A percentile compares a stretch with the other conserved stretches of the same genome.
Evolutionary conservation across 106 monocot genomes (phyloP).

Genomic region (Vanilla planifolia): DNA sequence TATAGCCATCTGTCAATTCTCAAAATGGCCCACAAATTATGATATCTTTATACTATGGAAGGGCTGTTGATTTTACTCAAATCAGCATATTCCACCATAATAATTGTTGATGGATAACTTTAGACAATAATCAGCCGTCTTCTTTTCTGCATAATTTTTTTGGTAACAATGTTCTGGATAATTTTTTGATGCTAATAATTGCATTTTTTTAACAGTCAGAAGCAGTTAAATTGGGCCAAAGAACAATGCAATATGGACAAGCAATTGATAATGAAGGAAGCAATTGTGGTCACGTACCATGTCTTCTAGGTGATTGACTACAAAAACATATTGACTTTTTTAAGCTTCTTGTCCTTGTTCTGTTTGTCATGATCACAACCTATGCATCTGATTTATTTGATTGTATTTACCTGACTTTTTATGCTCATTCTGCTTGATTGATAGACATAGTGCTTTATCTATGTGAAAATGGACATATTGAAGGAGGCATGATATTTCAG

Average conservation of each 20-base stretch:
- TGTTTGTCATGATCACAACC: not conserved
- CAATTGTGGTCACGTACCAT: constrained; percentile 55
- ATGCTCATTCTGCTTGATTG: constrained; percentile 6
- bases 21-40: too few relatives aligned
- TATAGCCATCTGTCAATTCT: too few relatives aligned
- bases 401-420: constrained; percentile 3
- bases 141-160: too few relatives aligned
- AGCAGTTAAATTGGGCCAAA: constrained; percentile 80
- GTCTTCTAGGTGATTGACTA: constrained; percentile 64
- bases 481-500: constrained; percentile 99
- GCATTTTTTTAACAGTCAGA: too few relatives aligned
- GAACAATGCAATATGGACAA: constrained; percentile 70
- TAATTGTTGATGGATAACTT: too few relatives aligned
- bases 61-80: too few relatives aligned
- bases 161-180: too few relatives aligned
- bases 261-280: constrained; percentile 51
- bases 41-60: too few relatives aligned
- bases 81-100: too few relatives aligned
- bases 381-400: too few relatives aligned
- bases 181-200: too few relatives aligned
- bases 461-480: constrained; percentile 93
- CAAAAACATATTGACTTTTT: not conserved
- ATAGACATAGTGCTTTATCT: constrained; percentile 89
- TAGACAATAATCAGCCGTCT: too few relatives aligned
- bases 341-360: not conserved